A percentile compares a stretch with the other conserved stretches of the same genome.
Conservation (phyloP, 305 asterid species). For the Fraxinus platypoda region DNA sequence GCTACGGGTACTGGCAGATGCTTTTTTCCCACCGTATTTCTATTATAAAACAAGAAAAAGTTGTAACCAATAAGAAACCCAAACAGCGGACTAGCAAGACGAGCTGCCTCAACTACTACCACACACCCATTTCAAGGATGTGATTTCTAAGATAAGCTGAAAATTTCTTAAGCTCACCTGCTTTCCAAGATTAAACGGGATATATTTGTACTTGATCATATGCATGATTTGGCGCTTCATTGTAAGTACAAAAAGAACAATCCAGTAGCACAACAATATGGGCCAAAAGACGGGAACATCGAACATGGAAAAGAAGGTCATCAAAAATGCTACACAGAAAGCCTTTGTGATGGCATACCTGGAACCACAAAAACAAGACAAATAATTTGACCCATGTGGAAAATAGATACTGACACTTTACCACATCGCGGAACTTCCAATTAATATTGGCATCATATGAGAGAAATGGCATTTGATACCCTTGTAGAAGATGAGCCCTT, state of each 20-base stretch:
- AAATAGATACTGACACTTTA: not conserved
- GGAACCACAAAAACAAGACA: not conserved
- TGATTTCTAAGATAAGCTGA: not conserved
- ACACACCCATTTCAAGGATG: not conserved
- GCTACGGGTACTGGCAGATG: slow-evolving; percentile 34
- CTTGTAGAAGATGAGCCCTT: not conserved
- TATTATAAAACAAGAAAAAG: slow-evolving; percentile 18
- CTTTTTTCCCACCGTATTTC: slow-evolving; percentile 43
- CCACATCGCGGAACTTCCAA: not conserved
- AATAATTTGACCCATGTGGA: not conserved
- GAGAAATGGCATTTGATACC: not conserved
- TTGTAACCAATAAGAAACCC: not conserved
- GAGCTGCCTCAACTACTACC: not conserved
- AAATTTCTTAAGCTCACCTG: slow-evolving; percentile 30
- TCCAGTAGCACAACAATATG: slow-evolving; percentile 44
- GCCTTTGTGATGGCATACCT: slow-evolving; percentile 61
- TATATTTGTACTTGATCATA: slow-evolving; percentile 48
- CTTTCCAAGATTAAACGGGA: slow-evolving; percentile 46
- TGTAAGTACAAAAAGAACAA: slow-evolving; percentile 47
- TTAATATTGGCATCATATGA: not conserved
- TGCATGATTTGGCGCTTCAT: slow-evolving; percentile 52
- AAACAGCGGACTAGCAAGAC: not conserved
- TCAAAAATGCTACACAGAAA: slow-evolving; percentile 42
- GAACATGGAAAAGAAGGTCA: slow-evolving; percentile 49
- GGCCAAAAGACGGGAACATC: slow-evolving; percentile 61